Evolutionary conservation across 345 rosid species (phyloP).

Genomic region (Mangifera indica): DNA sequence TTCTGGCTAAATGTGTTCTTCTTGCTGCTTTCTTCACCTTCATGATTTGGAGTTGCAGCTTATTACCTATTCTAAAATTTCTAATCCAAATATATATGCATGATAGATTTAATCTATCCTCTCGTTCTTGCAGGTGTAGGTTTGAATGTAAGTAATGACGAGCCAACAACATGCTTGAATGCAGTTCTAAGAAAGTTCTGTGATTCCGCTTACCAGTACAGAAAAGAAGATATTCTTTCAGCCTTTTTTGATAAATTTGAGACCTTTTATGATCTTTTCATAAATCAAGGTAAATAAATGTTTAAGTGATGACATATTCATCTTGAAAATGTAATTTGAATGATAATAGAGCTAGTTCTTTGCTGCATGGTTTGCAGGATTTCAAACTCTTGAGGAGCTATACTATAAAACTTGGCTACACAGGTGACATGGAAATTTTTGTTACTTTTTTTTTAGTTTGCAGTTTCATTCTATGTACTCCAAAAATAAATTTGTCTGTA

Average conservation of each 20-base stretch:
- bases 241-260: slow-evolving; percentile 84
- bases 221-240: slow-evolving; percentile 63
- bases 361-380: slow-evolving; percentile 52
- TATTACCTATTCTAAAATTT: not conserved
- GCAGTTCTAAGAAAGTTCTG: slow-evolving; percentile 49
- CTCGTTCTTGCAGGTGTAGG: slow-evolving; percentile 68
- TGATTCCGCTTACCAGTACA: slow-evolving; percentile 35
- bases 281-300: slow-evolving; percentile 55
- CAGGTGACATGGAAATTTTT: slow-evolving; percentile 45
- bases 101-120: slow-evolving; percentile 9
- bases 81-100: not conserved
- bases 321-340: not conserved
- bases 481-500: not conserved
- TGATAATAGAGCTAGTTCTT: slow-evolving; percentile 1
- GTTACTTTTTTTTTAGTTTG: slow-evolving; percentile 5
- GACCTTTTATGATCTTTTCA: slow-evolving; percentile 53
- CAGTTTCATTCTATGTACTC: not conserved
- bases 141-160: slow-evolving; percentile 77
- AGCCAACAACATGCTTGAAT: slow-evolving; percentile 83
- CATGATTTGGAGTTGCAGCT: not conserved
- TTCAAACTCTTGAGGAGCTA: slow-evolving; percentile 71
- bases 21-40: not conserved
- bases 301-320: not conserved
- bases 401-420: slow-evolving; percentile 91
- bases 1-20: not conserved